Evolutionary conservation across 257 asterid species (phyloP), one percentile per base, ranked within the genome.

Genomic region (Thymus mandschuricus): DNA sequence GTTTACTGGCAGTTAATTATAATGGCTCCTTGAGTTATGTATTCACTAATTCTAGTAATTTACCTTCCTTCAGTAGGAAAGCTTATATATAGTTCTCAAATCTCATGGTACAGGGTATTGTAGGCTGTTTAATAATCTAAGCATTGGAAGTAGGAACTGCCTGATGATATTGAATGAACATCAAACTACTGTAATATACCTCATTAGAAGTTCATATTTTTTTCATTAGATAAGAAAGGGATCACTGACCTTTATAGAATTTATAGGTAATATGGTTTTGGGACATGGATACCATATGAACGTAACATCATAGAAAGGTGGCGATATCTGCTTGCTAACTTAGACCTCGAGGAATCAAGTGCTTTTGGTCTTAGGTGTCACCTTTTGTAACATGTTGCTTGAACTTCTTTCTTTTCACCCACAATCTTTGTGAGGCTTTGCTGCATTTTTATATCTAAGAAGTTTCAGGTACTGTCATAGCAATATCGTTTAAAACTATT

Each of bases 41-140:
- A 64, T 1, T 27, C 7, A 66, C 70, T 12, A 67, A 4, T 64
- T 61, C 56, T 15, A 33, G 31, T 35, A 10, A 60, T 56, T 65
- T 77, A 68, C 54, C 60, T 57, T 66, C 69, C 43, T 50, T 55
- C 29, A 40, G 66, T 21, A 10, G 51, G 35, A 50, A 46, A 34
- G n/a, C 29, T 13, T 13, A 60, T 54, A 46, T 73, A 68, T 54
- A 38, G 60, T 35, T 62, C 75, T 55, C 45, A 59, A 50, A 56
- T 64, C 9, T 44, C 9, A 11, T 44, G 49, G 49, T 44, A 44
- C 49, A 3, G 3, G 21, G 21, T 21, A 21, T 21, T 21, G 50
- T 45, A 45, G 50, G 50, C 50, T 8, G 50, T 1, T 45, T 60
- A 64, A 55, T 31, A 64, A 33, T 41, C 76, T 40, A 40, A 45